phyloP scores from a whole-genome alignment of 164 flowering plant genomes.

The Protea cynaroides region DNA sequence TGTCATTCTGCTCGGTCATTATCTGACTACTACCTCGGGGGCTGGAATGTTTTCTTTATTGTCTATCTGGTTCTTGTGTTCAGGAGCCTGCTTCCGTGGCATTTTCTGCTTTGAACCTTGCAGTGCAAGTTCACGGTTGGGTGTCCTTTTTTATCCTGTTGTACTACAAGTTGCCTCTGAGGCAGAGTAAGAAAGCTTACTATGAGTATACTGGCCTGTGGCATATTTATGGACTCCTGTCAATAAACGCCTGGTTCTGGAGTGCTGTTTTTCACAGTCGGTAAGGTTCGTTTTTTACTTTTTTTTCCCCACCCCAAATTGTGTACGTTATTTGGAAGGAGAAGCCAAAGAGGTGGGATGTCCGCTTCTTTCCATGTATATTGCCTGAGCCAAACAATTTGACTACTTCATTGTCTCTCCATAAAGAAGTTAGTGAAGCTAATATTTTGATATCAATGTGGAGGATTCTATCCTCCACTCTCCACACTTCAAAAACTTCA shows the following conservation, averaged over 20 bases:
- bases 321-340: not conserved
- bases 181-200: constrained; percentile 51
- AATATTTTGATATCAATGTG: not conserved
- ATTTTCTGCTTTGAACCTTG: constrained; percentile 72
- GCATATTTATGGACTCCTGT: constrained; percentile 68
- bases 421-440: not conserved
- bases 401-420: not conserved
- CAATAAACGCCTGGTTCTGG: constrained; percentile 95
- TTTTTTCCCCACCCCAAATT: not conserved
- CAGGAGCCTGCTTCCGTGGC: constrained; percentile 93
- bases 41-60: constrained; percentile 2
- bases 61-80: constrained; percentile 7
- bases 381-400: not conserved
- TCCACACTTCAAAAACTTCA: not conserved
- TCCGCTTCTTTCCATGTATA: not conserved
- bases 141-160: constrained; percentile 73
- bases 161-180: constrained; percentile 72
- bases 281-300: constrained; percentile 33
- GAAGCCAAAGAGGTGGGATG: not conserved
- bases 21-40: not conserved
- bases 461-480: not conserved
- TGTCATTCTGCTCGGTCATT: not conserved
- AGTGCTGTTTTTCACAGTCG: constrained; percentile 82
- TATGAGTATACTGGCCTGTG: constrained; percentile 79
- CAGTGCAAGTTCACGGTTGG: constrained; percentile 91